These are phyloP conservation scores for Yamadazyma akitaensis DNA, from an alignment of 805 yeast species.

Conservation along the genomic window DNA sequence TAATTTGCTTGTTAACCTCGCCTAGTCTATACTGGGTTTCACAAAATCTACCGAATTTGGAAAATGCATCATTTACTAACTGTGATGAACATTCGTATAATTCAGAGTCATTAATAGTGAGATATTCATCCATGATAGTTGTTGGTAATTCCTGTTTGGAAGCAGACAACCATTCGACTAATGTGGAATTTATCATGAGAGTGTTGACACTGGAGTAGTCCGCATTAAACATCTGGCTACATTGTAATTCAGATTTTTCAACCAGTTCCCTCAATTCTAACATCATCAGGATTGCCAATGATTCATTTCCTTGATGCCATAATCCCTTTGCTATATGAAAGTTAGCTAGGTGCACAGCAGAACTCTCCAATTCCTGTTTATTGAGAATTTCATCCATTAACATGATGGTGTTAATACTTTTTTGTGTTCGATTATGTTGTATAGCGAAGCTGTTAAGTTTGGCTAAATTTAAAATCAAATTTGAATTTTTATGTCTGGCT, in stretches of 20 bases:
- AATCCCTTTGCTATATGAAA: conserved; percentile 57
- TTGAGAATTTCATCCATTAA: conserved; percentile 38
- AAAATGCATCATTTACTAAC: conserved; percentile 1
- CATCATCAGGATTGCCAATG: conserved; percentile 55
- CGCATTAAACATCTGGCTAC: background rate
- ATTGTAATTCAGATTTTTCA: background rate
- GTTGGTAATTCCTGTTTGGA: conserved; percentile 68
- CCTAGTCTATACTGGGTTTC: conserved; percentile 55
- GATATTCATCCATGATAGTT: conserved; percentile 54
- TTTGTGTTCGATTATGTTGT: conserved; percentile 38
- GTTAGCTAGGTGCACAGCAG: conserved; percentile 23
- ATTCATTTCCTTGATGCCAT: conserved; percentile 61
- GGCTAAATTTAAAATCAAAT: conserved; percentile 30
- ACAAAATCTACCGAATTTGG: conserved; percentile 64
- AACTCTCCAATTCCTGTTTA: conserved; percentile 9
- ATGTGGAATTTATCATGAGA: conserved; percentile 33
- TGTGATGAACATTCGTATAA: conserved; percentile 1
- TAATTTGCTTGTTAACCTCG: conserved; percentile 42
- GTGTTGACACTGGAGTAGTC: conserved; percentile 18
- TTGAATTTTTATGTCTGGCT: background rate
- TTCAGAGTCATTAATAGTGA: conserved; percentile 24
- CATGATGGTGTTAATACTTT: conserved; percentile 48
- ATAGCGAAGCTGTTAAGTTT: conserved; percentile 44
- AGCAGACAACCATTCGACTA: conserved; percentile 68
- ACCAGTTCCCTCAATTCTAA: conserved; percentile 19